Evolutionary conservation across 1,139 yeast species (phyloP).

Genomic region (Kodamaea ohmeri): DNA sequence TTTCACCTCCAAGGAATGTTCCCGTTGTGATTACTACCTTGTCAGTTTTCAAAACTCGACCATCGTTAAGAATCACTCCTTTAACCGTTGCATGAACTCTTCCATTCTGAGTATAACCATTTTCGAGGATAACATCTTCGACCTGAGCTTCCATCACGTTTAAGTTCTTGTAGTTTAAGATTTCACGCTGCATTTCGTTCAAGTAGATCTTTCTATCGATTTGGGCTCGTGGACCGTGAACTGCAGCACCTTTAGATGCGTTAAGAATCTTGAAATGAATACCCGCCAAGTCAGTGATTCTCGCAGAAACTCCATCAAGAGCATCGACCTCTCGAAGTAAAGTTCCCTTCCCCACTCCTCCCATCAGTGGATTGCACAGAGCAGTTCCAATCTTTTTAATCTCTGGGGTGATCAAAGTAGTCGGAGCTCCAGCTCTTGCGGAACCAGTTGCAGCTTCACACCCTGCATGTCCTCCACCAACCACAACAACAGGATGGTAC

Average conservation of each 20-base stretch:
- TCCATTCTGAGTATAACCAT: slow-evolving; percentile 24
- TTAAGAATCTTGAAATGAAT: slow-evolving; percentile 87
- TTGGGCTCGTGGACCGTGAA: slow-evolving; percentile 98
- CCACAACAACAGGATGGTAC: slow-evolving; percentile 66
- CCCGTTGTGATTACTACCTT: slow-evolving; percentile 92
- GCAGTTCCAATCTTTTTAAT: slow-evolving; percentile 82
- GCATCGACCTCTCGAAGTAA: slow-evolving; percentile 92
- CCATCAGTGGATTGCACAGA: slow-evolving; percentile 96
- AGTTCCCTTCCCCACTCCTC: slow-evolving; percentile 98
- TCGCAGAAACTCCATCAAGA: slow-evolving; percentile 84
- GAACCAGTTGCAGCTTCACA: slow-evolving; percentile 96
- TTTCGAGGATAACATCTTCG: slow-evolving; percentile 76
- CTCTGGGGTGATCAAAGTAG: slow-evolving; percentile 77
- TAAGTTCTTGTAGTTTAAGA: slow-evolving; percentile 59
- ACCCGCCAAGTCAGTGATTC: slow-evolving; percentile 87
- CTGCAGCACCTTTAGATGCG: slow-evolving; percentile 91
- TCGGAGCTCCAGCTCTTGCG: slow-evolving; percentile 74
- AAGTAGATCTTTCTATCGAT: slow-evolving; percentile 82
- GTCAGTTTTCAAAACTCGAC: slow-evolving; percentile 55
- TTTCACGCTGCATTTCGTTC: slow-evolving; percentile 71
- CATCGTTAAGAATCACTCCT: slow-evolving; percentile 75
- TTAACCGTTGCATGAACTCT: slow-evolving; percentile 44
- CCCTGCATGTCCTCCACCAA: slow-evolving; percentile 99
- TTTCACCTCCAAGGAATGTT: slow-evolving; percentile 90
- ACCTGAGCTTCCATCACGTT: slow-evolving; percentile 71